Evolutionary conservation across 2,329 filamentous ascomycete genomes (phyloP).

Genomic region (Arachnopeziza araneosa): DNA sequence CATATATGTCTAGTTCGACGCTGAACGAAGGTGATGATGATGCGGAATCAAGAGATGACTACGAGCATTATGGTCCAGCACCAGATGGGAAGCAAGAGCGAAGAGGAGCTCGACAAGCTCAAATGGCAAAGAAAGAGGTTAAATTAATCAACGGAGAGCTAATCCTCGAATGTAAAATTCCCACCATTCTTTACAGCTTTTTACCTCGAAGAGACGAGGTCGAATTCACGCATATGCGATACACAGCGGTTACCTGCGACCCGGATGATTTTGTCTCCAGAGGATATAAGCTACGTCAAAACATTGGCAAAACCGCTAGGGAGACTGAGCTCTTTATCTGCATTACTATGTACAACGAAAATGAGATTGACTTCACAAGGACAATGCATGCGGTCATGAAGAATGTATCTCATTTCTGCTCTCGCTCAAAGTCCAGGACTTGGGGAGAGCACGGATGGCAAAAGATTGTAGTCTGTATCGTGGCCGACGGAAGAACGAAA

Average conservation of each 20-base stretch:
- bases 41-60: slow-evolving; percentile 46
- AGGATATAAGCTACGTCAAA: slow-evolving; percentile 90
- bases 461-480: slow-evolving; percentile 97
- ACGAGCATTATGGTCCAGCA: slow-evolving; percentile 80
- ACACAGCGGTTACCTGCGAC: slow-evolving; percentile 97
- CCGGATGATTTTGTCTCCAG: slow-evolving; percentile 86
- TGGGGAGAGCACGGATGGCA: slow-evolving; percentile 98
- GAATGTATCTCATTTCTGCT: slow-evolving; percentile 96
- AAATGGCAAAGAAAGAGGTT: slow-evolving; percentile 91
- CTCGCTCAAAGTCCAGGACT: slow-evolving; percentile 81
- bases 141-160: slow-evolving; percentile 96
- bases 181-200: slow-evolving; percentile 96
- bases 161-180: slow-evolving; percentile 97
- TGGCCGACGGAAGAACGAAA: slow-evolving; percentile 88
- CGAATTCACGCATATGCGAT: slow-evolving; percentile 98
- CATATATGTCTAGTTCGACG: slow-evolving; percentile 33
- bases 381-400: slow-evolving; percentile 99
- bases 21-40: slow-evolving; percentile 34
- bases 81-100: slow-evolving; percentile 83
- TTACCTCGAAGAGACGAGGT: slow-evolving; percentile 85
- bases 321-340: slow-evolving; percentile 97
- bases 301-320: slow-evolving; percentile 73
- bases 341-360: slow-evolving; percentile 98
- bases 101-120: slow-evolving; percentile 77
- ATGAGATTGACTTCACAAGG: slow-evolving; percentile 91